Evolutionary conservation across 768 basidiomycete genomes (phyloP).

Genomic region (Mycena belliarum): DNA sequence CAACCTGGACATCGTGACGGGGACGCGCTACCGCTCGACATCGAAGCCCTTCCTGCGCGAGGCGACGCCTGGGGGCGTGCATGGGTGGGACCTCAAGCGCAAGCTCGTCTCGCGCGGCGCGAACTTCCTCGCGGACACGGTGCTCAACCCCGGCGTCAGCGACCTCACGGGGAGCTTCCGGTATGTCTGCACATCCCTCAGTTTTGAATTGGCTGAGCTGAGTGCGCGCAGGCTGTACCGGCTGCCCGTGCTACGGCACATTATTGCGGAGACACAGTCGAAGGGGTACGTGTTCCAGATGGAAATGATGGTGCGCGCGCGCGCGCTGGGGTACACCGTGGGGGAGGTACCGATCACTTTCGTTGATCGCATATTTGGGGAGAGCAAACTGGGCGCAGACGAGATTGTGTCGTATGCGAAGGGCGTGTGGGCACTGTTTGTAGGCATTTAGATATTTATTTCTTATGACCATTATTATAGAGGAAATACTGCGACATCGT

Average conservation of each 20-base stretch:
- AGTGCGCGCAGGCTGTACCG: constrained; percentile 67
- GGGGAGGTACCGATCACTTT: constrained; percentile 95
- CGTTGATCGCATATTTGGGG: constrained; percentile 90
- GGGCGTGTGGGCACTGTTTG: constrained; percentile 83
- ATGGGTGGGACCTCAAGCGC: constrained; percentile 91
- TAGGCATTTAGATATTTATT: constrained; percentile 49
- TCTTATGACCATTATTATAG: background rate
- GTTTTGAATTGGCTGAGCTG: background rate
- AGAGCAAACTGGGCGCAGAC: constrained; percentile 87
- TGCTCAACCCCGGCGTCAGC: constrained; percentile 82
- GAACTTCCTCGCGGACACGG: constrained; percentile 86
- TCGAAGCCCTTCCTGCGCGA: constrained; percentile 56
- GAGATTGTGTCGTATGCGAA: constrained; percentile 87
- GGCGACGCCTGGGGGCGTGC: constrained; percentile 79
- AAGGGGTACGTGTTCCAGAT: constrained; percentile 97
- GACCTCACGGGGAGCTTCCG: constrained; percentile 91
- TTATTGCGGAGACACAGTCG: constrained; percentile 82
- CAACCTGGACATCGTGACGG: constrained; percentile 91
- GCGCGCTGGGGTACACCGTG: constrained; percentile 78
- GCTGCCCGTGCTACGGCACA: constrained; percentile 70
- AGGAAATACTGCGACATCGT: too few species aligned
- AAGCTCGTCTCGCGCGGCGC: constrained; percentile 88
- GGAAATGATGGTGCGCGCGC: constrained; percentile 96
- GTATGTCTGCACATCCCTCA: constrained; percentile 34
- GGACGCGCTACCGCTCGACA: constrained; percentile 78